phyloP scores from a whole-genome alignment of 2,329 filamentous ascomycete species.

The Sporothrix curviconia region DNA sequence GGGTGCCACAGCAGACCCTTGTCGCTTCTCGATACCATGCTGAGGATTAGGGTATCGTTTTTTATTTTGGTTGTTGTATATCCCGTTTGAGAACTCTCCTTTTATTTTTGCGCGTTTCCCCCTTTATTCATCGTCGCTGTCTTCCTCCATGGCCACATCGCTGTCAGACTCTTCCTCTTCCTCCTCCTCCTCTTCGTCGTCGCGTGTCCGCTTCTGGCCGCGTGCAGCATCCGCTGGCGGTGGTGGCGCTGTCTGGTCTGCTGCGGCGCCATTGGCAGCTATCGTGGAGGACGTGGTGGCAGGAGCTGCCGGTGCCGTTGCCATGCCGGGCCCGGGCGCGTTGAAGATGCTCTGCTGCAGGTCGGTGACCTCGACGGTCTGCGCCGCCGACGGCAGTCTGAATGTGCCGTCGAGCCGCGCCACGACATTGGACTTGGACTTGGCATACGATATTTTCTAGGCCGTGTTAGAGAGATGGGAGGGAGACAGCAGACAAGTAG shows the following conservation, averaged over 20 bases:
- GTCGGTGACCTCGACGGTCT: slow-evolving; percentile 60
- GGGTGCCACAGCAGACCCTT: too few species aligned
- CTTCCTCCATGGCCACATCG: slow-evolving; percentile 62
- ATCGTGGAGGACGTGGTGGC: too few species aligned
- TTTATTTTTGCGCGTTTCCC: background rate
- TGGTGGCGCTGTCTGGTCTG: background rate
- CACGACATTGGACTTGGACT: slow-evolving; percentile 79
- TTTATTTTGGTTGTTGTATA: background rate
- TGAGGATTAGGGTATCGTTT: slow-evolving; percentile 9
- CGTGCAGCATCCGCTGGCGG: slow-evolving; percentile 25
- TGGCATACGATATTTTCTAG: slow-evolving; percentile 86
- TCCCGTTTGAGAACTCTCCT: background rate
- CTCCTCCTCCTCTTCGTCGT: slow-evolving; percentile 59
- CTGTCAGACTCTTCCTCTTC: slow-evolving; percentile 58
- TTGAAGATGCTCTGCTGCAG: slow-evolving; percentile 77
- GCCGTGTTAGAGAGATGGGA: too few species aligned
- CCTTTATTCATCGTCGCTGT: slow-evolving; percentile 61
- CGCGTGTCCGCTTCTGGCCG: slow-evolving; percentile 64
- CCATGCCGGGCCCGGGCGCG: slow-evolving; percentile 49
- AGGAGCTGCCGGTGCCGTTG: slow-evolving; percentile 40
- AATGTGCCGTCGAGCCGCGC: slow-evolving; percentile 90
- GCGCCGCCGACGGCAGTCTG: slow-evolving; percentile 54
- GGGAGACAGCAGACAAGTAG: too few species aligned
- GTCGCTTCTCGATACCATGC: background rate
- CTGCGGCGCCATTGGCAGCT: slow-evolving; percentile 29